These are phyloP conservation scores for Pichia thaimueangensis DNA, from an alignment of 805 yeast species.

Conservation along the genomic window DNA sequence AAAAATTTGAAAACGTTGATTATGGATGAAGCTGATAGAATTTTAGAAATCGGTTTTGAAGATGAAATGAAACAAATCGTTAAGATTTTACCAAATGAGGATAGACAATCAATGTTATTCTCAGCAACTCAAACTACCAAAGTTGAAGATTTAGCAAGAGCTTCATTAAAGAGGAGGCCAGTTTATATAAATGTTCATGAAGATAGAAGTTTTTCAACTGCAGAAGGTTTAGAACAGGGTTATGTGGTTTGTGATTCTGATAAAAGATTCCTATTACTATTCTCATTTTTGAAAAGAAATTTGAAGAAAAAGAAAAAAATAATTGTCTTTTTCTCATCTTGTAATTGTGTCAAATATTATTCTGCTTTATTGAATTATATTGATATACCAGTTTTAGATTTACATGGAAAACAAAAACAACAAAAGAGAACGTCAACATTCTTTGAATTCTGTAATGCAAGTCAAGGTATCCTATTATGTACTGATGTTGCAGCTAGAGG, in stretches of 20 bases:
- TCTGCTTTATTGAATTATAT: slow-evolving; percentile 93
- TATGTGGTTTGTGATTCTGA: slow-evolving; percentile 97
- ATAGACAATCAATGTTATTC: slow-evolving; percentile 92
- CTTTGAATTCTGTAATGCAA: slow-evolving; percentile 96
- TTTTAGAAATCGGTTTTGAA: slow-evolving; percentile 95
- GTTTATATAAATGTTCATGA: slow-evolving; percentile 88
- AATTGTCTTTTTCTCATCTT: slow-evolving; percentile 91
- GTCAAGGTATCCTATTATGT: slow-evolving; percentile 85
- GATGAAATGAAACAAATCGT: slow-evolving; percentile 98
- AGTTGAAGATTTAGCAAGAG: slow-evolving; percentile 96
- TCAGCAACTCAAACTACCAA: slow-evolving; percentile 99
- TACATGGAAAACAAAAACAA: slow-evolving; percentile 98
- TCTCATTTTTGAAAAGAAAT: slow-evolving; percentile 90
- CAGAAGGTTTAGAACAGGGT: slow-evolving; percentile 96
- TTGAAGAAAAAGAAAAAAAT: slow-evolving; percentile 87
- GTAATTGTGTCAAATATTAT: slow-evolving; percentile 95
- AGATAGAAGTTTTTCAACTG: slow-evolving; percentile 80
- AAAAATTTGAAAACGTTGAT: slow-evolving; percentile 90
- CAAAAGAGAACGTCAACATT: slow-evolving; percentile 98
- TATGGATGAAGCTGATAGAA: slow-evolving; percentile 98
- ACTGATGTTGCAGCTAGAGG: slow-evolving; percentile 99
- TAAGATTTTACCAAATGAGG: slow-evolving; percentile 84
- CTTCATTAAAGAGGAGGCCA: slow-evolving; percentile 91
- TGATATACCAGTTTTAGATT: slow-evolving; percentile 91
- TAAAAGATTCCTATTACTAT: slow-evolving; percentile 80